Evolutionary conservation across 345 rosid species (phyloP).

Genomic region (Noccaea caerulescens): DNA sequence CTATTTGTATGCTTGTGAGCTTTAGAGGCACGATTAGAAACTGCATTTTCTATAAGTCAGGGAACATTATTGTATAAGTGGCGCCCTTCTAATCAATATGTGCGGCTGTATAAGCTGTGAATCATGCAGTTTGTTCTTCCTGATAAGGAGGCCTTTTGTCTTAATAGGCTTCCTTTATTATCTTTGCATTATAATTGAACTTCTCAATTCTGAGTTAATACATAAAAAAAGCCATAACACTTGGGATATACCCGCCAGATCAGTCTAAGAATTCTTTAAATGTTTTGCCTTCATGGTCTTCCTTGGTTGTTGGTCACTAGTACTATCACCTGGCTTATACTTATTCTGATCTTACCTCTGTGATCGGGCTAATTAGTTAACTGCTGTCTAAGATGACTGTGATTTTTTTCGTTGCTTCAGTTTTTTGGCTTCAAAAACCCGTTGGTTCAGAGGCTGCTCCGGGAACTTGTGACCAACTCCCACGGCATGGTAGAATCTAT

Average conservation of each 20-base stretch:
- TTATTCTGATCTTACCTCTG: constrained; percentile 22
- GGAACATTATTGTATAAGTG: constrained; percentile 11
- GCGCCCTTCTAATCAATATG: background rate
- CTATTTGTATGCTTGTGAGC: constrained; percentile 1
- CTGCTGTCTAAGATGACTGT: constrained; percentile 20
- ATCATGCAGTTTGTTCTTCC: constrained; percentile 8
- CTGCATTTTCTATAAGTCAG: constrained; percentile 4
- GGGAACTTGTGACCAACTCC: constrained; percentile 74
- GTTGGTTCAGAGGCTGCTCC: constrained; percentile 79
- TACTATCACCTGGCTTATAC: constrained; percentile 26
- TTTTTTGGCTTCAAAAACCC: constrained; percentile 87
- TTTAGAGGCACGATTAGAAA: background rate
- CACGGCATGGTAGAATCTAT: constrained; percentile 59
- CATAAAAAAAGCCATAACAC: background rate
- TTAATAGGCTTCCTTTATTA: background rate
- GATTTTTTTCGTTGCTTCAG: constrained; percentile 49
- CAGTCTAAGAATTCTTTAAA: constrained; percentile 4
- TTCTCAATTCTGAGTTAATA: constrained; percentile 16
- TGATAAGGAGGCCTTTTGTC: background rate
- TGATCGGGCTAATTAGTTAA: background rate
- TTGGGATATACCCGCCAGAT: background rate
- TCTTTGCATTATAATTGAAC: background rate
- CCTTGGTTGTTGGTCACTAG: constrained; percentile 3
- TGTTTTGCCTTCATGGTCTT: constrained; percentile 23
- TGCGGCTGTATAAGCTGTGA: constrained; percentile 33